A percentile compares a stretch with the other conserved stretches of the same genome.
phyloP scores from a whole-genome alignment of 2,329 filamentous ascomycete species.

The Magnaporthiopsis poae region DNA sequence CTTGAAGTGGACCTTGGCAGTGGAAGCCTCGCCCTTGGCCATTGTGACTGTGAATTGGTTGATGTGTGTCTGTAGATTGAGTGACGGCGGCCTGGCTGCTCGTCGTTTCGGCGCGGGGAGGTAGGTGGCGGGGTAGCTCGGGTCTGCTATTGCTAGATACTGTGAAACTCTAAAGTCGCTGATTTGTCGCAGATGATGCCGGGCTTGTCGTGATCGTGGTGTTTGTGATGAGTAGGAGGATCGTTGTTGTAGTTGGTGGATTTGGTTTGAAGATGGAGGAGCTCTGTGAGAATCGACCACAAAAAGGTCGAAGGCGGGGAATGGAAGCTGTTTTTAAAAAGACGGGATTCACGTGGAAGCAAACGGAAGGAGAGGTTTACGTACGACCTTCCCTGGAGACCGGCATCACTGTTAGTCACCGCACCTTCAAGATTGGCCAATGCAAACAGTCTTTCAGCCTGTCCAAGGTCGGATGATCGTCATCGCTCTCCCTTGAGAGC shows the following conservation, averaged over 20 bases:
- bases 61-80: constrained; percentile 6
- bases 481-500: neutral
- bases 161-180: neutral
- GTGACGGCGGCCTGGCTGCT: neutral
- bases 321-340: constrained; percentile 4
- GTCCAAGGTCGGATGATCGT: constrained; percentile 4
- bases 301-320: neutral
- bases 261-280: neutral
- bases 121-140: neutral
- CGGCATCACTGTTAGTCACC: constrained; percentile 5
- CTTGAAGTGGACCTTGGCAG: constrained; percentile 79
- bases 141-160: neutral
- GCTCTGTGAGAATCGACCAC: neutral
- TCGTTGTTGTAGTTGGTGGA: neutral
- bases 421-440: neutral
- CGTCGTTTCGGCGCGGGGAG: neutral
- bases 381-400: neutral
- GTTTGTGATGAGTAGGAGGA: neutral
- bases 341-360: neutral
- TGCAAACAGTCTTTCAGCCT: constrained; percentile 2
- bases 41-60: constrained; percentile 34
- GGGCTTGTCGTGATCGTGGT: neutral
- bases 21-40: constrained; percentile 60
- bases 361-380: constrained; percentile 2
- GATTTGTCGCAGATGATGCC: neutral